Conservation (phyloP, 2,329 filamentous ascomycete genomes). For the Kalmusia sp. region DNA sequence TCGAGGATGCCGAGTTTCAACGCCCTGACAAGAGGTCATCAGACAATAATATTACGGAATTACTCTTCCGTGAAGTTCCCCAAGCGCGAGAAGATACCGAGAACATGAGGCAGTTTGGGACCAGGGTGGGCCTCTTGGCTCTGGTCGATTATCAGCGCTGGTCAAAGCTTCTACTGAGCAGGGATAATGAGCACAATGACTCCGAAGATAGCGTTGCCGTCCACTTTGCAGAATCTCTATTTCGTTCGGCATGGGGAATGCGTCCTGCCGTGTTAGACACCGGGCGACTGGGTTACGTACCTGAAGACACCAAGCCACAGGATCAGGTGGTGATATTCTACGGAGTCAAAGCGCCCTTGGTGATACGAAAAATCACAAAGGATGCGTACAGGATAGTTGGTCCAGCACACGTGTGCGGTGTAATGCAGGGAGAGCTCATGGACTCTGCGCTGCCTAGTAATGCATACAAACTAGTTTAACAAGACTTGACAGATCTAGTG, state of each 20-base stretch:
- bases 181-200: not conserved
- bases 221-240: conserved; percentile 3
- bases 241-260: conserved; percentile 9
- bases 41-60: not conserved
- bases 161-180: not conserved
- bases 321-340: conserved; percentile 7
- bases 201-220: not conserved
- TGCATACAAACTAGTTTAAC: not conserved
- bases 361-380: not conserved
- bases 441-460: not conserved
- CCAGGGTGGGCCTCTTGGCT: not conserved
- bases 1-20: not conserved
- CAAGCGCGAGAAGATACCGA: not conserved
- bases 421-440: conserved; percentile 5
- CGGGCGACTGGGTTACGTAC: not conserved
- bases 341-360: conserved; percentile 5
- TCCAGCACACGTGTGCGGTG: conserved; percentile 4
- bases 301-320: conserved; percentile 2
- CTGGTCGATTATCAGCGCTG: conserved; percentile 5
- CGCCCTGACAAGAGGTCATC: not conserved
- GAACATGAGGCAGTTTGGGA: not conserved
- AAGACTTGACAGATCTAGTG: no score
- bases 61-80: not conserved
- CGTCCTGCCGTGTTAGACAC: not conserved
- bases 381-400: conserved; percentile 5